Percentiles rank a stretch among this genome's conserved stretches.
These are phyloP conservation scores for Diaporthe sp. DNA, from an alignment of 2,329 filamentous ascomycete genomes.

Conservation along the genomic window DNA sequence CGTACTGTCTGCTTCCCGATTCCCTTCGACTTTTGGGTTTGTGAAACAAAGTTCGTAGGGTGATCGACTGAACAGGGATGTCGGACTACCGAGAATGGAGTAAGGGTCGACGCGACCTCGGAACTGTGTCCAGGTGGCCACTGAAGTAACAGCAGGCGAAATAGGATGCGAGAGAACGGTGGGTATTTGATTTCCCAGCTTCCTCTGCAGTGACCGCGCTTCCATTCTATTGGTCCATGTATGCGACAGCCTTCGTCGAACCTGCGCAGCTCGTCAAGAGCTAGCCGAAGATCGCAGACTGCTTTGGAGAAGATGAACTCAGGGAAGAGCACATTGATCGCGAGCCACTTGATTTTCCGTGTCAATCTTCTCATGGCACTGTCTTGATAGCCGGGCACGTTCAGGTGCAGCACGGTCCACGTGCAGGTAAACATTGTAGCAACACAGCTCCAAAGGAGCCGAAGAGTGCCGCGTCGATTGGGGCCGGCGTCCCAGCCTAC, in stretches of 20 bases:
- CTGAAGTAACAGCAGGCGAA: background rate
- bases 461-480: background rate
- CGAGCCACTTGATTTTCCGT: background rate
- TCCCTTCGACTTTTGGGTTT: background rate
- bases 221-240: background rate
- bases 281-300: background rate
- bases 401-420: constrained; percentile 14
- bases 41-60: background rate
- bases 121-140: background rate
- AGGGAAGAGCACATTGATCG: background rate
- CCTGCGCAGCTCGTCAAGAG: background rate
- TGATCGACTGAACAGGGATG: background rate
- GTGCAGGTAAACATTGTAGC: constrained; percentile 16
- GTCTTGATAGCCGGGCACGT: background rate
- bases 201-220: background rate
- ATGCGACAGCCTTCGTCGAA: background rate
- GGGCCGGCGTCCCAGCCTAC: background rate
- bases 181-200: background rate
- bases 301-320: background rate
- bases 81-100: background rate
- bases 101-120: background rate
- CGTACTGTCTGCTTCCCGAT: background rate
- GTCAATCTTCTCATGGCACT: background rate
- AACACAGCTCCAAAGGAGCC: background rate
- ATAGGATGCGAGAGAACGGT: background rate